Percentiles rank a stretch among this genome's conserved stretches.
phyloP scores from a whole-genome alignment of 306 rosid genomes.

The Oemleria cerasiformis region DNA sequence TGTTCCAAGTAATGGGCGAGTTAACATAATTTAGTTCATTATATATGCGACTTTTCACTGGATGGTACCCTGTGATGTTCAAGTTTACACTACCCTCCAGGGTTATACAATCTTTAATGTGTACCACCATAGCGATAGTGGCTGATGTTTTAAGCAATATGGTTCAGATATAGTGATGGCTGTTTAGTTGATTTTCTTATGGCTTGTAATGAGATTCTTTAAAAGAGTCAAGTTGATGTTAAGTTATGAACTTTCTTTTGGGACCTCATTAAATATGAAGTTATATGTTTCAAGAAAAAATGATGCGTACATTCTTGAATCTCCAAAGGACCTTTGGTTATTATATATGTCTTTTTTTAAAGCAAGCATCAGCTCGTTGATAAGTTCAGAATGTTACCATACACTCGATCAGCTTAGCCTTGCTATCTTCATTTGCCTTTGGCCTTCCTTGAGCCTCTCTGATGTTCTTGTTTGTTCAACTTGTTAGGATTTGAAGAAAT shows the following conservation, averaged over 20 bases:
- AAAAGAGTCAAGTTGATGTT: neutral
- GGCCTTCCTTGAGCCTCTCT: neutral
- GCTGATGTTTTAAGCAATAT: neutral
- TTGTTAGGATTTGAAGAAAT: too few species aligned
- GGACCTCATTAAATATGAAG: neutral
- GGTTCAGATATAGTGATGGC: neutral
- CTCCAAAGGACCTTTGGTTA: neutral
- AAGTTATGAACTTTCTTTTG: neutral
- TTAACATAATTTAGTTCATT: neutral
- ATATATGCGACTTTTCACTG: neutral
- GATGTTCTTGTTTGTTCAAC: slow-evolving; percentile 19
- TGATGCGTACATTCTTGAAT: neutral
- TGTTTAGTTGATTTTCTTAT: neutral
- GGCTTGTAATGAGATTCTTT: neutral
- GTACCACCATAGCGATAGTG: neutral
- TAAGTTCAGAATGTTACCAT: neutral
- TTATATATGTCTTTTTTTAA: neutral
- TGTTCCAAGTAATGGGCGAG: neutral
- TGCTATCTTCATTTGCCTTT: neutral
- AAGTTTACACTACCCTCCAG: neutral
- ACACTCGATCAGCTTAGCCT: neutral
- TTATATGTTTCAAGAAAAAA: neutral
- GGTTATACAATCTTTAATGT: neutral
- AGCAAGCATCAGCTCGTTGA: neutral
- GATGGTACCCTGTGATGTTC: neutral